Percentiles rank a stretch among this genome's conserved stretches.
phyloP scores from a whole-genome alignment of 139 green algal species.

The Marvania coccoides region DNA sequence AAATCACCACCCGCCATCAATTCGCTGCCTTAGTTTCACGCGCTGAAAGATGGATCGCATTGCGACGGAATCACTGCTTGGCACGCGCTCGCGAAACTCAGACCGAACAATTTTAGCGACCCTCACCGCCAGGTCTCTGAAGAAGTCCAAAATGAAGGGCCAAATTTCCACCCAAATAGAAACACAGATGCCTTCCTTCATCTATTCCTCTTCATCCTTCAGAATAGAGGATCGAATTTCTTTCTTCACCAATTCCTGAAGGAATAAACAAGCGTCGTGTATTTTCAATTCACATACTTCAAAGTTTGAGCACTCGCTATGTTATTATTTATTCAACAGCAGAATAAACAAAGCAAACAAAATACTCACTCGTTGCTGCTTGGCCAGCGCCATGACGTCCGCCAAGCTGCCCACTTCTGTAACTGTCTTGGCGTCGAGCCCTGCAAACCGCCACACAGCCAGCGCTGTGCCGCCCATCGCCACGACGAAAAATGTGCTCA shows the following conservation, averaged over 20 bases:
- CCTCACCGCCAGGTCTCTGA: too few relatives aligned
- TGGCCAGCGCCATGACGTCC: slow-evolving; percentile 14
- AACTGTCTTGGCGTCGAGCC: slow-evolving; percentile 7
- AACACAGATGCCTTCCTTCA: too few relatives aligned
- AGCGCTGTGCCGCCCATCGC: slow-evolving; percentile 7
- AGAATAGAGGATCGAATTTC: background rate
- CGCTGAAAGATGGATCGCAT: too few relatives aligned
- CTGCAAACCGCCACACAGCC: slow-evolving; percentile 9
- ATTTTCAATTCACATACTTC: background rate
- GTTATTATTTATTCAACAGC: background rate
- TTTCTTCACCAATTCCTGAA: slow-evolving; percentile 10
- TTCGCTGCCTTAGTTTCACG: too few relatives aligned
- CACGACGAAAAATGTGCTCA: slow-evolving; percentile 11
- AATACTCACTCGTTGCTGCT: slow-evolving; percentile 25
- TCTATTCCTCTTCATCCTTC: background rate
- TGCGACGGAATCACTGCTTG: too few relatives aligned
- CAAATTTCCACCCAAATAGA: too few relatives aligned
- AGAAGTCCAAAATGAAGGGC: too few relatives aligned
- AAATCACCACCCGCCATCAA: too few relatives aligned
- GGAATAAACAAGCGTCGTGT: background rate
- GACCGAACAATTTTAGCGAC: too few relatives aligned
- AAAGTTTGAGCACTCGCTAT: background rate
- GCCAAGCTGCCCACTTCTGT: slow-evolving; percentile 13
- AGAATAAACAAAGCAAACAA: background rate
- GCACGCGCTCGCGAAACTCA: too few relatives aligned